Evolutionary conservation across 2,329 filamentous ascomycete species (phyloP).

Genomic region (Colletotrichum spinosum): DNA sequence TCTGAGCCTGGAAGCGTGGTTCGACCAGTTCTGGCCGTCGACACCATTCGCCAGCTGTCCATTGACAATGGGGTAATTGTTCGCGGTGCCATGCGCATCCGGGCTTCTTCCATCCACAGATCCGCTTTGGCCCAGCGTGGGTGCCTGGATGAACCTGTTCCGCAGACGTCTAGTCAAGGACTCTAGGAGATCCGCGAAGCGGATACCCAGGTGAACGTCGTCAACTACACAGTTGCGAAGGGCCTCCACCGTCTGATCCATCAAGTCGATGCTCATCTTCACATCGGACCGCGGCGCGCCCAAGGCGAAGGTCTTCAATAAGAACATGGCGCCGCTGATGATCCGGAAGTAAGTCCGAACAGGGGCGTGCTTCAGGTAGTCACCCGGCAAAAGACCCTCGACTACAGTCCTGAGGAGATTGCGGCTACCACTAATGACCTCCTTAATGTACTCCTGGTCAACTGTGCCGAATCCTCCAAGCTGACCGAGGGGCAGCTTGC

Average conservation of each 20-base stretch:
- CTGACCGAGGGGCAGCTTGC: conserved; percentile 72
- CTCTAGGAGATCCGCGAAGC: conserved; percentile 86
- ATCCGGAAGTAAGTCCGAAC: conserved; percentile 90
- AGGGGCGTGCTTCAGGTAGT: conserved; percentile 84
- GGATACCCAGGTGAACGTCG: conserved; percentile 86
- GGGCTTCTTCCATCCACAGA: conserved; percentile 57
- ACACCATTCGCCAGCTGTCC: conserved; percentile 24
- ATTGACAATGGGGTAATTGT: conserved; percentile 31
- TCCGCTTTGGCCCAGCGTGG: conserved; percentile 55
- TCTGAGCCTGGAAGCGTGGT: conserved; percentile 53
- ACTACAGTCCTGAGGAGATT: conserved; percentile 83
- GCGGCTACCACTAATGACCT: conserved; percentile 82
- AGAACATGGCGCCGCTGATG: conserved; percentile 85
- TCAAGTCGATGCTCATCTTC: conserved; percentile 77
- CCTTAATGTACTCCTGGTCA: conserved; percentile 79
- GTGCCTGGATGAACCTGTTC: conserved; percentile 78
- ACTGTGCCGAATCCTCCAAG: conserved; percentile 72
- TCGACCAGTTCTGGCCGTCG: conserved; percentile 40
- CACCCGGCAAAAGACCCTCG: conserved; percentile 78
- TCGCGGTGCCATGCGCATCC: conserved; percentile 43
- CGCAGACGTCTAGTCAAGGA: conserved; percentile 80
- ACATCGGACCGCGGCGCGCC: conserved; percentile 84
- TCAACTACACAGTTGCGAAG: conserved; percentile 84
- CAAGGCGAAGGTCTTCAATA: conserved; percentile 86
- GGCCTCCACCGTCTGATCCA: conserved; percentile 80